Conservation (phyloP, 352 stramenopile genomes). For the Phytophthora citrophthora region DNA sequence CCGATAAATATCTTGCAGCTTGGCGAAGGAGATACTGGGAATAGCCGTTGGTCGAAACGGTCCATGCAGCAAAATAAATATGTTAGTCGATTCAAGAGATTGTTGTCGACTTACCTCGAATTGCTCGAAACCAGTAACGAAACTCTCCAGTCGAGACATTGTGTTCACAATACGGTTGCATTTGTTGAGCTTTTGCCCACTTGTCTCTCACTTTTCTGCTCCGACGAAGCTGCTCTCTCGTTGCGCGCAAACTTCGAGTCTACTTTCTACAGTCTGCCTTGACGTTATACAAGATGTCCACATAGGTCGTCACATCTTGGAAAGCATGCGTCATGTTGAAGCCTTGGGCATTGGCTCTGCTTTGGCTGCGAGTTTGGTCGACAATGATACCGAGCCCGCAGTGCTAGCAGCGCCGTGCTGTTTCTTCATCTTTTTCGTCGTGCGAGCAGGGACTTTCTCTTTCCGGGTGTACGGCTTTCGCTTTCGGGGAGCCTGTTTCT, state of each 20-base stretch:
- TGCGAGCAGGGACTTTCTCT: constrained; percentile 48
- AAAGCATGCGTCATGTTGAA: constrained; percentile 30
- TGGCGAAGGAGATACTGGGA: not conserved
- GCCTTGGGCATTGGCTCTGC: constrained; percentile 4
- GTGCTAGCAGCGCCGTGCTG: constrained; percentile 2
- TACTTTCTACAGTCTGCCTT: constrained; percentile 37
- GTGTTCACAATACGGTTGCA: constrained; percentile 43
- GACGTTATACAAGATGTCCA: constrained; percentile 16
- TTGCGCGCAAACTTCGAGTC: constrained; percentile 5
- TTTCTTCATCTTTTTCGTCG: constrained; percentile 62
- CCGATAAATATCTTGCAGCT: constrained; percentile 9
- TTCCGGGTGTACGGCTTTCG: constrained; percentile 71
- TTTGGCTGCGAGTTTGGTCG: constrained; percentile 5
- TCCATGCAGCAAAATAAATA: constrained; percentile 5
- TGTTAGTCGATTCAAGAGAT: constrained; percentile 2
- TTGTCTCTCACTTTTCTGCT: constrained; percentile 14
- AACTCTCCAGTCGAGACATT: constrained; percentile 16
- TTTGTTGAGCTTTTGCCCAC: constrained; percentile 33
- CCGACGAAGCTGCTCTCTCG: constrained; percentile 7
- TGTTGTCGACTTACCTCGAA: not conserved
- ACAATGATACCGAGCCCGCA: constrained; percentile 9
- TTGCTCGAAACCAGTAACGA: not conserved
- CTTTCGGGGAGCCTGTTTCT: constrained; percentile 63
- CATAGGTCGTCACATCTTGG: constrained; percentile 5
- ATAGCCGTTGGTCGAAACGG: constrained; percentile 24